Evolutionary conservation across 2,329 filamentous ascomycete genomes (phyloP).

Genomic region (Herpotrichia juniperi): DNA sequence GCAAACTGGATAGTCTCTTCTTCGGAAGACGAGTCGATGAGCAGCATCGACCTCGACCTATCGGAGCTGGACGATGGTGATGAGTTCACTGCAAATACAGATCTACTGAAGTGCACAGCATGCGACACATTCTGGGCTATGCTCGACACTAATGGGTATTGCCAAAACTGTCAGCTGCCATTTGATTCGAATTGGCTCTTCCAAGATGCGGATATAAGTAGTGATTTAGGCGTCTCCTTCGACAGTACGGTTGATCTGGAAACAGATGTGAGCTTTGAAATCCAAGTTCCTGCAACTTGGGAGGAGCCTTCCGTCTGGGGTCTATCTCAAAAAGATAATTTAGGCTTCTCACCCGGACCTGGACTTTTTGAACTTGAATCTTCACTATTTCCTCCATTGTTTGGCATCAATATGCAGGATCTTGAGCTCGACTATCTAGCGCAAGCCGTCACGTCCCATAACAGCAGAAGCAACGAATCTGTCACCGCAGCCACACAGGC

Average conservation of each 20-base stretch:
- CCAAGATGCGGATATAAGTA: background rate
- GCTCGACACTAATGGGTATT: slow-evolving; percentile 3
- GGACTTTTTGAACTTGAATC: too few relatives aligned
- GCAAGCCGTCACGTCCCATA: background rate
- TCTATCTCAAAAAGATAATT: too few relatives aligned
- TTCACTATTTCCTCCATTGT: too few relatives aligned
- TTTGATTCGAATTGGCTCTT: background rate
- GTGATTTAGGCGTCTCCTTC: background rate
- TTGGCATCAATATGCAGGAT: background rate
- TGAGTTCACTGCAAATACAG: slow-evolving; percentile 11
- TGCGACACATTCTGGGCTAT: slow-evolving; percentile 19
- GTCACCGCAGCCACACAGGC: too few relatives aligned
- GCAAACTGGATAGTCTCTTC: slow-evolving; percentile 19
- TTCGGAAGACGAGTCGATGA: slow-evolving; percentile 21
- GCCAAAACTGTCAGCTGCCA: slow-evolving; percentile 5
- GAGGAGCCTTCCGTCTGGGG: background rate
- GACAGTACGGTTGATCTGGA: background rate
- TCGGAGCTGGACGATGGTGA: slow-evolving; percentile 13
- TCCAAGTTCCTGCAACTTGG: background rate
- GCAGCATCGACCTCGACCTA: slow-evolving; percentile 21
- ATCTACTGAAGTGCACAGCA: slow-evolving; percentile 17
- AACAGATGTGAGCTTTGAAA: background rate
- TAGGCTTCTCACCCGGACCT: too few relatives aligned
- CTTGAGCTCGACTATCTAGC: background rate
- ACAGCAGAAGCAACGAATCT: background rate